These are phyloP conservation scores for Nothophoma quercina DNA, from an alignment of 2,329 filamentous ascomycete genomes.

Conservation along the genomic window DNA sequence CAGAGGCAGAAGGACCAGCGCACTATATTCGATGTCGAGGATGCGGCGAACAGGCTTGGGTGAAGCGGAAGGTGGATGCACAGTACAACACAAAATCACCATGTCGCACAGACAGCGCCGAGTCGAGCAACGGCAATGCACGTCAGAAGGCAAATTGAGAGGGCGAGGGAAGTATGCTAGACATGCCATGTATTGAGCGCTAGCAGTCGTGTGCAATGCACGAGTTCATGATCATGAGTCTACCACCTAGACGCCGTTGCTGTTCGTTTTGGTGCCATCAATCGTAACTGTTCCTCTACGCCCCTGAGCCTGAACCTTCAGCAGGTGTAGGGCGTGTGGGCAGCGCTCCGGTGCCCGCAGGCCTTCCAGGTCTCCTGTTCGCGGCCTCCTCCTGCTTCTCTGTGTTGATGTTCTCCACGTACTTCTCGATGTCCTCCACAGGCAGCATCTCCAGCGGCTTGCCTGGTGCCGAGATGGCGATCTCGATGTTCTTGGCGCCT, in stretches of 20 bases:
- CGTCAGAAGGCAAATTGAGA: neutral
- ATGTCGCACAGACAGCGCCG: slow-evolving; percentile 24
- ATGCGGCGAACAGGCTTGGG: slow-evolving; percentile 77
- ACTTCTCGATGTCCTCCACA: slow-evolving; percentile 93
- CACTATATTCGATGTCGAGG: slow-evolving; percentile 78
- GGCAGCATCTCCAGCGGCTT: slow-evolving; percentile 92
- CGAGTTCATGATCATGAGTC: slow-evolving; percentile 35
- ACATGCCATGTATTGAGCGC: slow-evolving; percentile 37
- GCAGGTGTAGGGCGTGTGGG: slow-evolving; percentile 67
- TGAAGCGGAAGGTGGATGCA: slow-evolving; percentile 51
- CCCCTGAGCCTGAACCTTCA: slow-evolving; percentile 45
- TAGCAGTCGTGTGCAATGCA: slow-evolving; percentile 37
- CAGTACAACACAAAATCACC: neutral
- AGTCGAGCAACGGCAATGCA: slow-evolving; percentile 3
- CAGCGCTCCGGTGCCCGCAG: slow-evolving; percentile 75
- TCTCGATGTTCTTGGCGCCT: slow-evolving; percentile 99
- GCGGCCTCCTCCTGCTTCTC: slow-evolving; percentile 99
- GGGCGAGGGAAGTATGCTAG: slow-evolving; percentile 21
- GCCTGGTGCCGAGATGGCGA: slow-evolving; percentile 95
- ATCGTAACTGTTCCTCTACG: slow-evolving; percentile 31
- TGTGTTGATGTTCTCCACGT: slow-evolving; percentile 98
- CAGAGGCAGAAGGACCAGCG: slow-evolving; percentile 66
- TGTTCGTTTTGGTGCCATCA: slow-evolving; percentile 36
- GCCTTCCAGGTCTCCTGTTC: slow-evolving; percentile 78
- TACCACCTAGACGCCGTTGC: slow-evolving; percentile 42